phyloP scores from a whole-genome alignment of 768 basidiomycete genomes.

The Lactarius pseudohatsudake region DNA sequence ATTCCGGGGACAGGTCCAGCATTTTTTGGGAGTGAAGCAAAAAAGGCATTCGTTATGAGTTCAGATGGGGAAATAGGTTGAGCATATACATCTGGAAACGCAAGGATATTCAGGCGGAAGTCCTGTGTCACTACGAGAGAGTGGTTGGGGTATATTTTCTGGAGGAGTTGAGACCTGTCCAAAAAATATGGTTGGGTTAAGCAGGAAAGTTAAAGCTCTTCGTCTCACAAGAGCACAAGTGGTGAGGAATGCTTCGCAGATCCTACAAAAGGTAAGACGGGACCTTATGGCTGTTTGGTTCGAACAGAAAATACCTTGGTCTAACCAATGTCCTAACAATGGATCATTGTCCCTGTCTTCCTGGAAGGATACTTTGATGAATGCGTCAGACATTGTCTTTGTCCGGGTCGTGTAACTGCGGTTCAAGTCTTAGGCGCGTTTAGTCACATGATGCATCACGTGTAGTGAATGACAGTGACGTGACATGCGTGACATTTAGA shows the following conservation, averaged over 20 bases:
- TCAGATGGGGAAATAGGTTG: conserved; percentile 50
- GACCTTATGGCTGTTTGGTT: not conserved
- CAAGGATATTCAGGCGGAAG: conserved; percentile 45
- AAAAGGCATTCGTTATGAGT: conserved; percentile 50
- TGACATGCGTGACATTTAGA: not conserved
- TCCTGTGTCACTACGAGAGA: conserved; percentile 57
- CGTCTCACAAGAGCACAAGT: conserved; percentile 34
- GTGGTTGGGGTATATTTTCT: conserved; percentile 59
- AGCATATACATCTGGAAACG: conserved; percentile 49
- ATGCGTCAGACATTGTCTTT: conserved; percentile 40
- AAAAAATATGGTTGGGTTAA: not conserved
- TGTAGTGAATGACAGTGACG: too few species aligned
- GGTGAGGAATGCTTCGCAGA: conserved; percentile 52
- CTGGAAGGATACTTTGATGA: conserved; percentile 48
- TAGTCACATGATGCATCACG: not conserved
- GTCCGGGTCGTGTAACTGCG: not conserved
- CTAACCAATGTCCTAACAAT: conserved; percentile 53
- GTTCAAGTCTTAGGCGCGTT: not conserved
- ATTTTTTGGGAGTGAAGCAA: conserved; percentile 48
- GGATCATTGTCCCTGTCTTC: conserved; percentile 35
- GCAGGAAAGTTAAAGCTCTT: not conserved
- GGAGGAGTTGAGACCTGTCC: conserved; percentile 47
- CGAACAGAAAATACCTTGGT: conserved; percentile 42
- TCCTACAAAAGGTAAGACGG: conserved; percentile 36
- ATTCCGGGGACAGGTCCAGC: conserved; percentile 46